Evolutionary conservation across 2,329 filamentous ascomycete species (phyloP).

Genomic region (Clarireedia monteithiana): DNA sequence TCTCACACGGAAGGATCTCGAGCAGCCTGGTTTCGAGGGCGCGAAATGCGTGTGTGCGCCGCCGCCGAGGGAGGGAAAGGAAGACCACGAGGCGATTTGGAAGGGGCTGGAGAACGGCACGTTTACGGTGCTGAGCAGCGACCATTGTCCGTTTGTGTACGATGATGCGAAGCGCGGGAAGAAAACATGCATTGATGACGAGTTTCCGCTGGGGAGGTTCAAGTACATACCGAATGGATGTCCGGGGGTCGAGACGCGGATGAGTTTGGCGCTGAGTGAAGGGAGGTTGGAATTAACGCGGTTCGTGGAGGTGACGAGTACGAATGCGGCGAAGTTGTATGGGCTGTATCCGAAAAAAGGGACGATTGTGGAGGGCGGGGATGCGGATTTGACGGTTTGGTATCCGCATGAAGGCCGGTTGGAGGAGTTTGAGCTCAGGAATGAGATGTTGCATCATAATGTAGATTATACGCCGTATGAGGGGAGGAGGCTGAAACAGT

Average conservation of each 20-base stretch:
- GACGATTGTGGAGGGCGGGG: conserved; percentile 39
- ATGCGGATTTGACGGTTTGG: conserved; percentile 53
- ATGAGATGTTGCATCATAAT: conserved; percentile 50
- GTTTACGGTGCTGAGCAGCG: conserved; percentile 42
- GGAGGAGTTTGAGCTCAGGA: conserved; percentile 38
- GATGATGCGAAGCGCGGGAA: conserved; percentile 40
- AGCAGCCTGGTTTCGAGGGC: conserved; percentile 44
- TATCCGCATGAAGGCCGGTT: conserved; percentile 36
- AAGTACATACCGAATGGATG: conserved; percentile 51
- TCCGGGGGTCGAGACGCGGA: conserved; percentile 49
- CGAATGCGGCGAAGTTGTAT: conserved; percentile 51
- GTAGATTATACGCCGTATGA: conserved; percentile 58
- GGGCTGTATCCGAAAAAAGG: conserved; percentile 46
- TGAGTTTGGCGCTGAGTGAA: conserved; percentile 37
- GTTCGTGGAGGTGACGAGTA: conserved; percentile 47
- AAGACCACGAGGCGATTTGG: conserved; percentile 45
- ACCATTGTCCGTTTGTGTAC: conserved; percentile 33
- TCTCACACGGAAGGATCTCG: conserved; percentile 42
- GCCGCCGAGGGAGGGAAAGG: conserved; percentile 38
- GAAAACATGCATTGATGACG: conserved; percentile 38
- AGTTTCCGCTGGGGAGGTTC: conserved; percentile 40
- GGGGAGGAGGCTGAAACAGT: conserved; percentile 46
- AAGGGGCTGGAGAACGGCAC: conserved; percentile 42
- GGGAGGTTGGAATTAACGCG: conserved; percentile 36
- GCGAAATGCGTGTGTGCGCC: conserved; percentile 49